phyloP scores from a whole-genome alignment of 2,329 filamentous ascomycete genomes.

The Trichophyton benhamiae region DNA sequence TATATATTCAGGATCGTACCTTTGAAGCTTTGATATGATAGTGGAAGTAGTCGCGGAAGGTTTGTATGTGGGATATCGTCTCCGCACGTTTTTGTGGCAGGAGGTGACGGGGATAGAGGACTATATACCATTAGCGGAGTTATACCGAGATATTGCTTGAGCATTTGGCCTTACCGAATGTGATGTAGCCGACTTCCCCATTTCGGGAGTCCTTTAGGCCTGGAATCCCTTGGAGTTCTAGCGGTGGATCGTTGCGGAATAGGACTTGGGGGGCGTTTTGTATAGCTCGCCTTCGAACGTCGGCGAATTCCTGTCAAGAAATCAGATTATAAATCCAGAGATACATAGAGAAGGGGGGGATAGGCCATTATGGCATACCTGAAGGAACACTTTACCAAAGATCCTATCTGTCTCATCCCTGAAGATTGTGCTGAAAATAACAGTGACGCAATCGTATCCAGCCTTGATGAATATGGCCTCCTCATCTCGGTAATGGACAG shows the following conservation, averaged over 20 bases:
- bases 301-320: conserved; percentile 64
- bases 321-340: too few species aligned
- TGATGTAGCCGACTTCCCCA: conserved; percentile 91
- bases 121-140: conserved; percentile 25
- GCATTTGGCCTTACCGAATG: conserved; percentile 58
- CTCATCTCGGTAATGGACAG: conserved; percentile 96
- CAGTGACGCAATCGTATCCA: conserved; percentile 90
- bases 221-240: conserved; percentile 77
- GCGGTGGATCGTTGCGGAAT: conserved; percentile 84
- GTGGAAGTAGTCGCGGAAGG: conserved; percentile 99
- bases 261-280: conserved; percentile 97
- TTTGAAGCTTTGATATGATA: conserved; percentile 99
- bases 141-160: conserved; percentile 11
- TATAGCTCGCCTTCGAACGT: conserved; percentile 79
- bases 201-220: conserved; percentile 65
- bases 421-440: conserved; percentile 98
- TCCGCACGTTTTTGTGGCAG: conserved; percentile 81
- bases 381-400: conserved; percentile 95
- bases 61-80: conserved; percentile 98
- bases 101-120: conserved; percentile 90
- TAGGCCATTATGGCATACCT: conserved; percentile 32
- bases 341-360: neutral
- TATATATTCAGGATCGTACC: conserved; percentile 30
- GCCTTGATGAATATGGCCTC: conserved; percentile 99
- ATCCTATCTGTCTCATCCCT: conserved; percentile 94